These are phyloP conservation scores for Lepraria neglecta DNA, from an alignment of 495 filamentous ascomycete species.

Conservation along the genomic window DNA sequence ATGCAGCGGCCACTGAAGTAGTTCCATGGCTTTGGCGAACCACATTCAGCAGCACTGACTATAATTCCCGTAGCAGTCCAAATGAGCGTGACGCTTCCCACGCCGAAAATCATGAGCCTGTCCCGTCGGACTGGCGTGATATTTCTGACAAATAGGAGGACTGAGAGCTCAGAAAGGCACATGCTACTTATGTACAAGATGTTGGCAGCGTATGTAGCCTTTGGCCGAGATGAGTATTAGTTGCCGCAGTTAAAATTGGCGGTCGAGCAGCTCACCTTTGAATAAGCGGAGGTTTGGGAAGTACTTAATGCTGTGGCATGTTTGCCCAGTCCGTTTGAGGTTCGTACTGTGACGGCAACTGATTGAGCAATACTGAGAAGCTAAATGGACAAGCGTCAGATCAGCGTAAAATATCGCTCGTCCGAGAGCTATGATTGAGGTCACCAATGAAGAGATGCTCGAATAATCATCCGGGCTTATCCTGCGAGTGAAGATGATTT, in stretches of 20 bases:
- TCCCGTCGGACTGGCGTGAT: background rate
- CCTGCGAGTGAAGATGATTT: slow-evolving; percentile 17
- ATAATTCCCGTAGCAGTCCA: background rate
- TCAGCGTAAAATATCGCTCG: too few relatives aligned
- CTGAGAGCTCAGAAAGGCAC: background rate
- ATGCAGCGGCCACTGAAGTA: background rate
- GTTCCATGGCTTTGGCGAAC: background rate
- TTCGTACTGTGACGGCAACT: slow-evolving; percentile 19
- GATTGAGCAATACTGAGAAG: slow-evolving; percentile 8
- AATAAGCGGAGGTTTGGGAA: too few relatives aligned
- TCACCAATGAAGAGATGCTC: too few relatives aligned
- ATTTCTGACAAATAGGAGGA: background rate
- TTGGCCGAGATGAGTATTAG: too few relatives aligned
- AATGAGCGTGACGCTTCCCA: background rate
- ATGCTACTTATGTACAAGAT: slow-evolving; percentile 24
- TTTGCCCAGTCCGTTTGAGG: slow-evolving; percentile 26
- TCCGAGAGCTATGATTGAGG: too few relatives aligned
- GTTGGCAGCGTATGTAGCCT: slow-evolving; percentile 31
- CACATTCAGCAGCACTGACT: background rate
- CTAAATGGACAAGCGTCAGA: background rate
- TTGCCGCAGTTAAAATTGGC: too few relatives aligned
- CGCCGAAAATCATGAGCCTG: background rate
- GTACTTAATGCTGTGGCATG: background rate
- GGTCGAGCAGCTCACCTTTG: too few relatives aligned
- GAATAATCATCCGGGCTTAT: slow-evolving; percentile 4